These are phyloP conservation scores for Mariannaea sp. DNA, from an alignment of 2,329 filamentous ascomycete genomes.

Conservation along the genomic window DNA sequence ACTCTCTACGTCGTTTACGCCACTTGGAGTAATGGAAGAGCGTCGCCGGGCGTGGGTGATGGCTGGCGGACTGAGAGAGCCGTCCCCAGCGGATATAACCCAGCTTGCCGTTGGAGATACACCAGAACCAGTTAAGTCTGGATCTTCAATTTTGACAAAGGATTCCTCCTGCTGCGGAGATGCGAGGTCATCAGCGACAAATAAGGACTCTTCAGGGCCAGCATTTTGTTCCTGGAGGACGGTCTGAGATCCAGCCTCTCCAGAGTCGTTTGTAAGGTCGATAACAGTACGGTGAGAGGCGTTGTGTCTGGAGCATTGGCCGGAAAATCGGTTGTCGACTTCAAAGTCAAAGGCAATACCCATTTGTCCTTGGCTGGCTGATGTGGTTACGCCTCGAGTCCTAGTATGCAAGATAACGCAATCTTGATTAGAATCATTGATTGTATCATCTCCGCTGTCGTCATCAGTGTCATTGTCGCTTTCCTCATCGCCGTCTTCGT, in stretches of 20 bases:
- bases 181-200: not conserved
- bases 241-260: not conserved
- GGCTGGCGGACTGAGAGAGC: not conserved
- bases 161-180: not conserved
- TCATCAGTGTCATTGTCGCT: not conserved
- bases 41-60: not conserved
- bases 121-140: no score
- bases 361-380: not conserved
- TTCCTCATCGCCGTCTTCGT: not conserved
- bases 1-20: slow-evolving; percentile 22
- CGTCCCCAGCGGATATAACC: slow-evolving; percentile 18
- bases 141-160: not conserved
- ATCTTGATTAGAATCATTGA: not conserved
- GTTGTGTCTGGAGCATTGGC: not conserved
- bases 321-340: not conserved
- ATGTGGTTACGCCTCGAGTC: not conserved
- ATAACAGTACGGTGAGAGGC: not conserved
- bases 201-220: no score
- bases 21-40: slow-evolving; percentile 2
- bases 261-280: slow-evolving; percentile 13
- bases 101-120: not conserved
- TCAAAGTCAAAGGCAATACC: slow-evolving; percentile 2
- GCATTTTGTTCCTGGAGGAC: no score
- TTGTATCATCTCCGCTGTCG: not conserved
- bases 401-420: no score